Evolutionary conservation across 1,284 basidiomycete genomes (phyloP), one percentile per base, ranked within the genome.

Genomic region (Ustilago lituana): DNA sequence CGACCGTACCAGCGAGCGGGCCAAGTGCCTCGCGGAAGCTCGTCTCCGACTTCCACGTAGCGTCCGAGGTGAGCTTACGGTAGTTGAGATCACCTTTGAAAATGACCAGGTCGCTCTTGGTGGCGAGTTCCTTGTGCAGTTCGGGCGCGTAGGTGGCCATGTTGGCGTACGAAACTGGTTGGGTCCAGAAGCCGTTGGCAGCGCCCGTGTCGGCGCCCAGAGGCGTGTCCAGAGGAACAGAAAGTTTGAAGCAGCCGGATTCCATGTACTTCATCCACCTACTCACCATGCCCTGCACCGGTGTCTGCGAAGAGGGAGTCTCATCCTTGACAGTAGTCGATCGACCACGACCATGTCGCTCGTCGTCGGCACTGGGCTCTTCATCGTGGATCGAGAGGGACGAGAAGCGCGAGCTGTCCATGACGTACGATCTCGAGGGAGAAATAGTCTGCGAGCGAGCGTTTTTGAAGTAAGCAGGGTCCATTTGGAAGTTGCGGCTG

Each of bases 81-180:
- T 56, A 65, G 69, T 79, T 79, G 40, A 96, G 84, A 84, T 96
- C 94, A 15, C 94, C 94, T 87, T 98, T 98, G 86, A 98, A 96
- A 57, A 98, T 87, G 5, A 97, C 94, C 12, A 98, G 84, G 11
- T 87, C 87, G 60, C 91, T 66, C 46, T 73, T 84, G 49, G 85
- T 84, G 8, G 60, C 48, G 48, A 98, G 82, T 51, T 86, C 84
- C 2, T 83, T 75, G 77, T 89, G 87, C 9, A 95, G 83, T 20
- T 84, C 84, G 0, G 87, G 87, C 2, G 89, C 90, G 17, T 61
- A 51, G 6, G 53, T 55, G 6, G 71, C 68, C 74, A 77, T 67
- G 50, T 73, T 68, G 43, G 69, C 62, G 59, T 78, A 80, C 46
- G 56, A 55, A 2, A 53, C 56, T 8, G 75, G 68, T 40, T 57